These are phyloP conservation scores for Pythium phragmitis DNA, from an alignment of 352 stramenopile genomes.

Conservation along the genomic window DNA sequence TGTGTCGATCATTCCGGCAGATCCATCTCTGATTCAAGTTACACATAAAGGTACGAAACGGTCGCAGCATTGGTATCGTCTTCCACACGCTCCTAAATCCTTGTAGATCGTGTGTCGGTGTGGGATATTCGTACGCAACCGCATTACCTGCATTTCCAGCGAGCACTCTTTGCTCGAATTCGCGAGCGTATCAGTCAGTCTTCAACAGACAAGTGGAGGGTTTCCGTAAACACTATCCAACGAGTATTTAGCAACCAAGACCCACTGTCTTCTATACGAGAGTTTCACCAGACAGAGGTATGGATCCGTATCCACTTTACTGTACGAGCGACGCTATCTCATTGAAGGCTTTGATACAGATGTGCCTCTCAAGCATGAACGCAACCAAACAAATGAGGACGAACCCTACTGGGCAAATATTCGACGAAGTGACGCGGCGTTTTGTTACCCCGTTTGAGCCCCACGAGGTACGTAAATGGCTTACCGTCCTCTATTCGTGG, in stretches of 20 bases:
- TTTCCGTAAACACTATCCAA: not conserved
- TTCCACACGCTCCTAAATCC: conserved; percentile 3
- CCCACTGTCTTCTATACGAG: not conserved
- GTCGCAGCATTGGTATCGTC: conserved; percentile 26
- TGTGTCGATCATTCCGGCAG: conserved; percentile 5
- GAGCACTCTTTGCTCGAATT: conserved; percentile 44
- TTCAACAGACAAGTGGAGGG: not conserved
- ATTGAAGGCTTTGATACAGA: not conserved
- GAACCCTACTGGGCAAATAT: not conserved
- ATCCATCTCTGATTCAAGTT: conserved; percentile 17
- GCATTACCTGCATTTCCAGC: conserved; percentile 37
- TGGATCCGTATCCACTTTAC: not conserved
- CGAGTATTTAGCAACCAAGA: not conserved
- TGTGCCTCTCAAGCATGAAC: not conserved
- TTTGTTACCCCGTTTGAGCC: conserved; percentile 5
- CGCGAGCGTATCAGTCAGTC: conserved; percentile 20
- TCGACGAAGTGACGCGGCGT: conserved; percentile 8
- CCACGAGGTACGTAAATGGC: not conserved
- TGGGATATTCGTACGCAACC: conserved; percentile 41
- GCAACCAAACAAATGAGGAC: not conserved
- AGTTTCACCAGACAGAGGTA: not conserved
- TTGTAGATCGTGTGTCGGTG: conserved; percentile 39
- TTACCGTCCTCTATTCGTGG: not conserved
- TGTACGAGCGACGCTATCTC: not conserved
- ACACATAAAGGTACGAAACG: conserved; percentile 33